Evolutionary conservation across 257 asterid species (phyloP), one percentile per base, ranked within the genome.

Genomic region (Eustoma russellianum): DNA sequence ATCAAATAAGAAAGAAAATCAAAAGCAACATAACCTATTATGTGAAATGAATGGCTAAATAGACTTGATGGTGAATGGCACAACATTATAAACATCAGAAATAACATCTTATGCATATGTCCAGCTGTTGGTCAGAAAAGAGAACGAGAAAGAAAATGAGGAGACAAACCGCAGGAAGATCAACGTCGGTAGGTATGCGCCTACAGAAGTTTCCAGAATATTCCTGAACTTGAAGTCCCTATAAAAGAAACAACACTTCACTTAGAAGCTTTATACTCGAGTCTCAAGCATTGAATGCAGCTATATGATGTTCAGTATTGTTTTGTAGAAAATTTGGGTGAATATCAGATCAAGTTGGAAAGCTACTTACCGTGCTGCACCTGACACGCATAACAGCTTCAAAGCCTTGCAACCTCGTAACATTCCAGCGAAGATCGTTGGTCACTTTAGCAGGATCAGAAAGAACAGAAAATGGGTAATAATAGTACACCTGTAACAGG

Each of bases 321-420:
- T n/a, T 28, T n/a, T 28, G 33, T 34, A 9, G 15, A 5, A 12
- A 5, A 38, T 7, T 7, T 38, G 43, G 12, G 43, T 8, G 12
- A 38, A 38, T 38, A 9, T 28, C 33, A 48, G 53, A 51, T 51
- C 55, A 19, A 54, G 66, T 50, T 58, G 17, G 58, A 56, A 69
- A 38, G 53, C 11, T 66, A 63, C 69, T 66, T 68, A 85, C 99
- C 91, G 83, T 88, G 81, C 99, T 92, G 83, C 99, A 85, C 74
- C 99, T 83, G 59, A 92, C 97, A 70, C 99, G 99, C 99, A 92
- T 92, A 63, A 92, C 99, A 15, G 99, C 95, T 77, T 92, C 99
- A 70, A 85, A 83, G 52, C 97, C 99, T 78, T 92, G 97, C 15
- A 97, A 95, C 76, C 99, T 85, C 9, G 88, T 80, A 66, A 92